Evolutionary conservation across 2,329 filamentous ascomycete genomes (phyloP).

Genomic region (Fusarium irregulare): DNA sequence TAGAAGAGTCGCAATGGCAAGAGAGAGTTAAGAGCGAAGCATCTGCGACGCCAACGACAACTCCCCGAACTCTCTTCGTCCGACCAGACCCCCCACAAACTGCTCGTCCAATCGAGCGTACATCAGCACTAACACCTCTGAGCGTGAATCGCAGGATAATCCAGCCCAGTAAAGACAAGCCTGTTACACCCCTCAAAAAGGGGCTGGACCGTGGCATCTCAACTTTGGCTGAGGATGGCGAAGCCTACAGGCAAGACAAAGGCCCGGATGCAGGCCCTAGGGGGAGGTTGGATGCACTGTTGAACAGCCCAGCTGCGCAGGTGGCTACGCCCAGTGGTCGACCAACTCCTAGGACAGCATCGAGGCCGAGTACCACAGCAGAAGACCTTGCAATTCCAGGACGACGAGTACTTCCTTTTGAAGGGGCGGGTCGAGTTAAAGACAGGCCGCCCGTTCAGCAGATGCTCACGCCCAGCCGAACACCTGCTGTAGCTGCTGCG

Average conservation of each 20-base stretch:
- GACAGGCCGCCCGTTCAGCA: conserved; percentile 28
- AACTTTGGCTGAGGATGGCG: conserved; percentile 62
- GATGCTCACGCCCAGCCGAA: conserved; percentile 10
- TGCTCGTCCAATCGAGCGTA: conserved; percentile 29
- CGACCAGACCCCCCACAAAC: conserved; percentile 37
- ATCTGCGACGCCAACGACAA: conserved; percentile 12
- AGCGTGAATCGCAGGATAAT: conserved; percentile 50
- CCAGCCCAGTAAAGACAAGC: conserved; percentile 41
- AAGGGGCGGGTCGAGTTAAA: conserved; percentile 25
- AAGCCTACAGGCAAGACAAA: conserved; percentile 40
- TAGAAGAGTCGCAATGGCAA: conserved; percentile 32
- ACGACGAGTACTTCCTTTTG: conserved; percentile 57
- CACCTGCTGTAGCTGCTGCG: conserved; percentile 1
- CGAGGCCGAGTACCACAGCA: conserved; percentile 21
- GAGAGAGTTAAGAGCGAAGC: conserved; percentile 18
- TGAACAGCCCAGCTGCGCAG: conserved; percentile 48
- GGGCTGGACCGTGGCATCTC: conserved; percentile 54
- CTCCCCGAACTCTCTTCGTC: conserved; percentile 38
- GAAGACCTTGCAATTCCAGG: conserved; percentile 51
- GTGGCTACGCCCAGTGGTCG: conserved; percentile 43
- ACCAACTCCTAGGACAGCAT: conserved; percentile 39
- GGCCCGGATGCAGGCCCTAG: conserved; percentile 31
- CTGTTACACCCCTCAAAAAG: conserved; percentile 34
- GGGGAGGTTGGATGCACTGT: conserved; percentile 50
- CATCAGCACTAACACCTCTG: conserved; percentile 53